Percentiles rank a stretch among this genome's conserved stretches.
These are phyloP conservation scores for Septoria petroselini DNA, from an alignment of 2,329 filamentous ascomycete genomes.

Conservation along the genomic window DNA sequence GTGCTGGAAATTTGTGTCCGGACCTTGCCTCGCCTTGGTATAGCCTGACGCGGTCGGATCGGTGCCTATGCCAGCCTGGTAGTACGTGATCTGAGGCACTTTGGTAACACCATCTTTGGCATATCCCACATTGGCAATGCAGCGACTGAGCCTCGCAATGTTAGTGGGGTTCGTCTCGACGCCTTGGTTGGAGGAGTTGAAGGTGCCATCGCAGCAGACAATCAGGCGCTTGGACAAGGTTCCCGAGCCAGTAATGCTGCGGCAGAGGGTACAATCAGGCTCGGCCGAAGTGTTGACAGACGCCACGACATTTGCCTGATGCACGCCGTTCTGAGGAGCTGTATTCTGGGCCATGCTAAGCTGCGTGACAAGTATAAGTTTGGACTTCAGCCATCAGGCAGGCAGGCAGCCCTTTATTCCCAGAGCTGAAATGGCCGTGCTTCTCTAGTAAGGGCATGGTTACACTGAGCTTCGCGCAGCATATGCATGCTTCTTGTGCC, in stretches of 20 bases:
- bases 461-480: background rate
- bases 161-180: constrained; percentile 29
- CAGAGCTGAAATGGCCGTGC: background rate
- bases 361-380: background rate
- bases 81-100: constrained; percentile 33
- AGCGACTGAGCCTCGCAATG: constrained; percentile 30
- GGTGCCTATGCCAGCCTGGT: constrained; percentile 33
- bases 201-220: constrained; percentile 31
- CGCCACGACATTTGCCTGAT: constrained; percentile 1
- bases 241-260: constrained; percentile 13
- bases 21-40: constrained; percentile 22
- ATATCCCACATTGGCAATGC: constrained; percentile 27
- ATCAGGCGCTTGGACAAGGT: constrained; percentile 27
- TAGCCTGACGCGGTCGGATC: constrained; percentile 20
- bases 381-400: background rate
- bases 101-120: constrained; percentile 23
- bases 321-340: background rate
- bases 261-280: constrained; percentile 9
- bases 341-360: background rate
- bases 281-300: constrained; percentile 7
- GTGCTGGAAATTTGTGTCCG: background rate
- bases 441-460: constrained; percentile 1
- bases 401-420: background rate
- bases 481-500: constrained; percentile 5
- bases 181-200: constrained; percentile 24